These are phyloP conservation scores for Hansfordia pulvinata DNA, from an alignment of 2,329 filamentous ascomycete species.

Conservation along the genomic window DNA sequence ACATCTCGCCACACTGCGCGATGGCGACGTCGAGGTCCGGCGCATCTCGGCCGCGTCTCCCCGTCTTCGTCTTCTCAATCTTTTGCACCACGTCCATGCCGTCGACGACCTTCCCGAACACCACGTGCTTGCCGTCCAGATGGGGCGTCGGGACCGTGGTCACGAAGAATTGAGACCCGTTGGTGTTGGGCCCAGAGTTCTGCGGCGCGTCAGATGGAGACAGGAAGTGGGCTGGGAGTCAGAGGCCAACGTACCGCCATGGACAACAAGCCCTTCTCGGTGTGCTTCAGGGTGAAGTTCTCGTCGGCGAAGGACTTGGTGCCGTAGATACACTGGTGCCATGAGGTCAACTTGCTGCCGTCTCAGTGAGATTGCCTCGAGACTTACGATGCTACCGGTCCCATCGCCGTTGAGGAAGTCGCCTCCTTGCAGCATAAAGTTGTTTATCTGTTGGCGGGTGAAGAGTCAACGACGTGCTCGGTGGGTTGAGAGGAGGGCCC, in stretches of 20 bases:
- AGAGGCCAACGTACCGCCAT: conserved; percentile 65
- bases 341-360: conserved; percentile 1
- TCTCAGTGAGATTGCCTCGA: background rate
- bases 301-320: conserved; percentile 78
- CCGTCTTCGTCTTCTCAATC: conserved; percentile 83
- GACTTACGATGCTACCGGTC: conserved; percentile 54
- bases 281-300: conserved; percentile 73
- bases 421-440: conserved; percentile 96
- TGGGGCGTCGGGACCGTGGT: conserved; percentile 80
- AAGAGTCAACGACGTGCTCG: background rate
- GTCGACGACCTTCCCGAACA: conserved; percentile 82
- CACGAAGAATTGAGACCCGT: conserved; percentile 96
- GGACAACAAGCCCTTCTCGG: conserved; percentile 65
- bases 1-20: conserved; percentile 90
- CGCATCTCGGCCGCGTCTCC: conserved; percentile 57
- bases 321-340: conserved; percentile 60
- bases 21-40: conserved; percentile 78
- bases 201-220: conserved; percentile 18
- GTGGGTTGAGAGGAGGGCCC: background rate
- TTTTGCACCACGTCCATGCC: conserved; percentile 86
- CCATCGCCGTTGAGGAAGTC: conserved; percentile 93
- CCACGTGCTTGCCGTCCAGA: conserved; percentile 85
- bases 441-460: conserved; percentile 53
- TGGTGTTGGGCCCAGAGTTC: conserved; percentile 86
- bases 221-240: background rate